Evolutionary conservation across 495 filamentous ascomycete genomes (phyloP).

Genomic region (Penicillium dipodomyicola): DNA sequence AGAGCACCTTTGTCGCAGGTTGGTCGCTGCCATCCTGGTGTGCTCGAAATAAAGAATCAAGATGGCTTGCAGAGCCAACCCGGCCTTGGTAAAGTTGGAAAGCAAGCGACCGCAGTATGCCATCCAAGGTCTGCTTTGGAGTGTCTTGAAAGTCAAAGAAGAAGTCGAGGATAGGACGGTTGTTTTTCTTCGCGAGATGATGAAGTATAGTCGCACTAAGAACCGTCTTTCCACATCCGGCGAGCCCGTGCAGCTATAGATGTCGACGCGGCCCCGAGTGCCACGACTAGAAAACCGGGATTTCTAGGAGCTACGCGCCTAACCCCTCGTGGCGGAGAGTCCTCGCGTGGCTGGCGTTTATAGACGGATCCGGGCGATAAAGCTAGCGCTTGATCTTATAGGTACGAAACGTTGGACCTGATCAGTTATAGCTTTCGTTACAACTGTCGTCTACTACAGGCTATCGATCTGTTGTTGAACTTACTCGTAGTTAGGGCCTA

Average conservation of each 20-base stretch:
- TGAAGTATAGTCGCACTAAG: constrained; percentile 26
- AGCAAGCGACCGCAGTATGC: constrained; percentile 28
- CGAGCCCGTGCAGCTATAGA: constrained; percentile 22
- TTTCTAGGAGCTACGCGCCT: constrained; percentile 20
- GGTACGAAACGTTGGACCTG: constrained; percentile 12
- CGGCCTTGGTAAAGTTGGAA: constrained; percentile 24
- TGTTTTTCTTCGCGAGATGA: constrained; percentile 15
- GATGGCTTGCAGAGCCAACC: constrained; percentile 11
- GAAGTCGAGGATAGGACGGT: constrained; percentile 21
- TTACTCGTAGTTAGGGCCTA: constrained; percentile 9
- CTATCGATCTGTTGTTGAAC: constrained; percentile 18
- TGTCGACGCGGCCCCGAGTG: constrained; percentile 17
- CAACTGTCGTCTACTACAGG: constrained; percentile 15
- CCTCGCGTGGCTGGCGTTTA: constrained; percentile 20
- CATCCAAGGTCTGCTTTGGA: constrained; percentile 25
- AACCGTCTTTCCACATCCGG: constrained; percentile 29
- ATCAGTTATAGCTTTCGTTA: constrained; percentile 17
- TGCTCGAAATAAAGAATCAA: constrained; percentile 20
- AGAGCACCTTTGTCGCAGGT: constrained; percentile 17
- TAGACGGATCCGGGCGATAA: constrained; percentile 21
- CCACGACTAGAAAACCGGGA: constrained; percentile 19
- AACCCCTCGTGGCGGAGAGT: constrained; percentile 20
- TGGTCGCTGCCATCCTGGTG: constrained; percentile 19
- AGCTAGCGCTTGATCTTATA: constrained; percentile 23
- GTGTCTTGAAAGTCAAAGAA: constrained; percentile 34